Evolutionary conservation across 441 rosid species (phyloP), one percentile per base, ranked within the genome.

Genomic region (Euphorbia corollata): DNA sequence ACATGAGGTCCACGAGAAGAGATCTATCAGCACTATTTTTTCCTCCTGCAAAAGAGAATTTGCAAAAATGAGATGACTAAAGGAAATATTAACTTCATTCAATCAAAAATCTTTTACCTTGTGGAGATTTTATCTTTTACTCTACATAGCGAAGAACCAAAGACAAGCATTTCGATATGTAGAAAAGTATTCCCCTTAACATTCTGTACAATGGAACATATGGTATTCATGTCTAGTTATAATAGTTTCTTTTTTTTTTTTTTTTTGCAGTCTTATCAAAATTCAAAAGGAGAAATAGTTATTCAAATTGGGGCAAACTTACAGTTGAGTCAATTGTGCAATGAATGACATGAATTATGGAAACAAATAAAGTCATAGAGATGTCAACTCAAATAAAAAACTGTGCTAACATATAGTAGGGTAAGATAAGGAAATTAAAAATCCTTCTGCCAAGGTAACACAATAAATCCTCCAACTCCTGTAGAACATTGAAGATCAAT

Each of bases 11-110:
- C 6, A 86, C 72, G 1, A 88, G 83, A 56, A 91, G 83, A 53
- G 86, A 86, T 67, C 85, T 85, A 72, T 85, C 98, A 23, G 93
- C 85, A 79, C 89, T 91, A 76, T 83, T 89, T 75, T 87, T 91
- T 74, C 88, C 88, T 74, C 86, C 98, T 90, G 79, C 77, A 13
- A 59, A 30, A 47, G 53, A 74, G 69, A 55, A 23, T 34, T 61
- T 55, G 30, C 65, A 71, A 12, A 45, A 53, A 39, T 62, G 30
- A 64, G 71, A 69, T 65, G 54, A 38, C 41, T 9, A 59, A 27
- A n/a, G 34, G 47, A 36, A 30, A 16, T 8, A 57, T 18, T n/a
- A 4, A 34, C 32, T 16, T 57, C 2, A 59, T 23, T 23, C 3
- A 36, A 12, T 5, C 64, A 34, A 51, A 5, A 8, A 34, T 59